Conservation (phyloP, 371 early-diverging fungal genomes). For the Mortierella sp. region DNA sequence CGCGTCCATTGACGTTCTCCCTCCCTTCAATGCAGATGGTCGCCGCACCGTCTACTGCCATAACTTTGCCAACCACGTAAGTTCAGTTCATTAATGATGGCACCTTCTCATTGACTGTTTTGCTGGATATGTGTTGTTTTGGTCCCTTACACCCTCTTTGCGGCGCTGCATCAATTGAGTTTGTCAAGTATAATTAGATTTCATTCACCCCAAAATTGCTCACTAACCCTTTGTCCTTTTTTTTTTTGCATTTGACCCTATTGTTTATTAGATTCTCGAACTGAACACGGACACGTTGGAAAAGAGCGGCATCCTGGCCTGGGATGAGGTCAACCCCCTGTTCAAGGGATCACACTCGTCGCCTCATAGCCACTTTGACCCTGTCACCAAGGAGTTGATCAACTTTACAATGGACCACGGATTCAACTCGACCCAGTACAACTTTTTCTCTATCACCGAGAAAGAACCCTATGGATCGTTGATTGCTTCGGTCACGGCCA, state of each 20-base stretch:
- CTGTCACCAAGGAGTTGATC: conserved; percentile 78
- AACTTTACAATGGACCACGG: conserved; percentile 81
- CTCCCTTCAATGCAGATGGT: conserved; percentile 66
- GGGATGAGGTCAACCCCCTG: conserved; percentile 75
- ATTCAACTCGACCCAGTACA: conserved; percentile 72
- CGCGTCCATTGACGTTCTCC: conserved; percentile 62
- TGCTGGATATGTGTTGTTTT: background rate
- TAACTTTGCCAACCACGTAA: conserved; percentile 72
- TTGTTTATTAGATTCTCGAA: conserved; percentile 68
- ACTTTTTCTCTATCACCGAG: conserved; percentile 73
- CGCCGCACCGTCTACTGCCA: conserved; percentile 71
- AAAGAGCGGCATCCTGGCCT: conserved; percentile 74
- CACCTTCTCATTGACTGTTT: background rate
- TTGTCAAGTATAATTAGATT: conserved; percentile 13
- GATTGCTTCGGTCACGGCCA: conserved; percentile 74
- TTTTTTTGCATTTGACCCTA: background rate
- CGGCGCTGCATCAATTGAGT: background rate
- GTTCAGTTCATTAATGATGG: background rate
- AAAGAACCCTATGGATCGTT: conserved; percentile 74
- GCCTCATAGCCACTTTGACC: conserved; percentile 79
- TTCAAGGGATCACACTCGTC: conserved; percentile 80
- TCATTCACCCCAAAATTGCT: background rate
- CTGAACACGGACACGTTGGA: conserved; percentile 82
- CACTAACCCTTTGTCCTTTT: conserved; percentile 2
- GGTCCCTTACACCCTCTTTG: background rate